Conservation (phyloP, 306 rosid species). For the Oemleria cerasiformis region DNA sequence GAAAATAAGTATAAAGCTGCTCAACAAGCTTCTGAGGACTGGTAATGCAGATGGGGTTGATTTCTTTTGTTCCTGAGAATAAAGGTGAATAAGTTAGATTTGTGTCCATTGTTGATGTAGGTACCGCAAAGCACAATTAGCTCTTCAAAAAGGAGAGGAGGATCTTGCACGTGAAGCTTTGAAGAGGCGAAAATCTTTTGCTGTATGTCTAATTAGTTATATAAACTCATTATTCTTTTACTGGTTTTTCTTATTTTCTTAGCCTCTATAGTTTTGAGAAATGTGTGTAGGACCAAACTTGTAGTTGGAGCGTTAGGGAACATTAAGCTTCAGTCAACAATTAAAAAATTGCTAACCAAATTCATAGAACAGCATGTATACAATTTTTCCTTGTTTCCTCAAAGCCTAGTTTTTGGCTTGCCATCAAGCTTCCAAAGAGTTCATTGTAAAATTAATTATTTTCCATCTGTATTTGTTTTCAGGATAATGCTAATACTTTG, state of each 20-base stretch:
- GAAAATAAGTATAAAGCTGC: constrained; percentile 90
- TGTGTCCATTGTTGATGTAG: constrained; percentile 36
- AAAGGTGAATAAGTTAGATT: constrained; percentile 9
- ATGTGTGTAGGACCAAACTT: neutral
- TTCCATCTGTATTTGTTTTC: constrained; percentile 28
- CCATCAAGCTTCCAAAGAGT: neutral
- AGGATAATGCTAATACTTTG: constrained; percentile 92
- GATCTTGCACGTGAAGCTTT: constrained; percentile 98
- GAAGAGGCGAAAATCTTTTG: constrained; percentile 89
- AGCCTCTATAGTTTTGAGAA: neutral
- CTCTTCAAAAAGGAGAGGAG: constrained; percentile 89
- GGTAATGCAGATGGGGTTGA: constrained; percentile 46
- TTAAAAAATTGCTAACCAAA: neutral
- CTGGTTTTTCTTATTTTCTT: neutral
- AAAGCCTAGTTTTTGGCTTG: neutral
- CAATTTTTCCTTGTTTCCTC: neutral
- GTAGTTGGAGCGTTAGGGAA: neutral
- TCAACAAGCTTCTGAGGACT: constrained; percentile 89
- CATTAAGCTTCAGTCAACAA: neutral
- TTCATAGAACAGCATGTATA: neutral
- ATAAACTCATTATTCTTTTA: neutral
- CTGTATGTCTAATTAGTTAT: constrained; percentile 39
- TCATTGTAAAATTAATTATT: constrained; percentile 2
- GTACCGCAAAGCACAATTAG: constrained; percentile 92
- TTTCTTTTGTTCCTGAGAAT: constrained; percentile 16